Base-by-base conservation (phyloP, 352 stramenopile genomes). In the Pilasporangium apinafurcum region DNA sequence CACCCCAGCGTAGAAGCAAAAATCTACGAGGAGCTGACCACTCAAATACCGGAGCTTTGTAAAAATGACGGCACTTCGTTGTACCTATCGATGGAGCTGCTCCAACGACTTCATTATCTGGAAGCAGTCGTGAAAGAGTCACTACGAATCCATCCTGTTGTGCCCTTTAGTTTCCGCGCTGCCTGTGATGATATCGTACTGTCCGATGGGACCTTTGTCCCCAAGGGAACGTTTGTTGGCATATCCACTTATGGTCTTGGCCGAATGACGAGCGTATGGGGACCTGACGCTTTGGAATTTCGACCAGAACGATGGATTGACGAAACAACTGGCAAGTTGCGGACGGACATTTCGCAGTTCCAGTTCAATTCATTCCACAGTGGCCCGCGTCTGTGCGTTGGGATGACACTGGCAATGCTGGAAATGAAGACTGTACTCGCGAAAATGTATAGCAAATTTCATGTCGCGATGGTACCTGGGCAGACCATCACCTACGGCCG, bases 51-150 rank as follows among this genome's bases (percentile, higher is more conserved):
- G 0, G 41, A 59, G 8, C 56, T 83, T 38, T 56, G 58, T 37
- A 30, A 16, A 0, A n/a, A 18, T 12, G 8, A 17, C 3, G 56
- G 48, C 9, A 41, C 41, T 12, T 44, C 53, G 40, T 45, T 30
- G 18, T 29, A 39, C 1, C 58, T 62, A 12, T 65, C 43, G 8
- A 71, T 68, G 45, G 75, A 76, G 17, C 47, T 80, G 8, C 42
- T 75, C 0, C 56, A 72, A 39, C 42, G 62, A n/a, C 65, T 93
- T 17, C 53, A 68, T 17, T 92, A 90, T 44, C 34, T 90, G 29
- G 62, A 81, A 53, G 67, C 57, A 0, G 44, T 59, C 8, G 17
- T 78, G 7, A 40, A 38, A 7, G 67, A 80, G 37, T 53, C 48
- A 9, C 52, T 80, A 24, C 56, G 67, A 0, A 42, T 80, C 28